Conservation (phyloP, 306 rosid genomes). For the cucumber (Cucumis sativus) region Cucumber_9930_V3 NC_026657.2:9598001-9598500, state of each 20-base stretch:
- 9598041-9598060: conserved; percentile 8
- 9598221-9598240: conserved; percentile 38
- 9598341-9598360: conserved; percentile 8
- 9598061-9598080: conserved; percentile 10
- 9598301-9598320: neutral
- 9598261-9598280: conserved; percentile 34
- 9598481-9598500: neutral
- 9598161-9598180: conserved; percentile 91
- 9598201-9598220: conserved; percentile 15
- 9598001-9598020: neutral
- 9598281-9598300: neutral
- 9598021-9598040: neutral
- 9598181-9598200: conserved; percentile 51
- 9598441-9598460: conserved; percentile 59
- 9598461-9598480: neutral
- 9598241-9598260: conserved; percentile 50
- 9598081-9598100: conserved; percentile 11
- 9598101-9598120: conserved; percentile 19
- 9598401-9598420: conserved; percentile 90
- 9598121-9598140: conserved; percentile 23
- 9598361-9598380: conserved; percentile 68
- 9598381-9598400: conserved; percentile 69
- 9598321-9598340: neutral
- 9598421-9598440: conserved; percentile 74
- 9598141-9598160: conserved; percentile 52